Evolutionary conservation across 2,329 filamentous ascomycete genomes (phyloP), one percentile per base, ranked within the genome.

Genomic region (Dactylellina sp.): DNA sequence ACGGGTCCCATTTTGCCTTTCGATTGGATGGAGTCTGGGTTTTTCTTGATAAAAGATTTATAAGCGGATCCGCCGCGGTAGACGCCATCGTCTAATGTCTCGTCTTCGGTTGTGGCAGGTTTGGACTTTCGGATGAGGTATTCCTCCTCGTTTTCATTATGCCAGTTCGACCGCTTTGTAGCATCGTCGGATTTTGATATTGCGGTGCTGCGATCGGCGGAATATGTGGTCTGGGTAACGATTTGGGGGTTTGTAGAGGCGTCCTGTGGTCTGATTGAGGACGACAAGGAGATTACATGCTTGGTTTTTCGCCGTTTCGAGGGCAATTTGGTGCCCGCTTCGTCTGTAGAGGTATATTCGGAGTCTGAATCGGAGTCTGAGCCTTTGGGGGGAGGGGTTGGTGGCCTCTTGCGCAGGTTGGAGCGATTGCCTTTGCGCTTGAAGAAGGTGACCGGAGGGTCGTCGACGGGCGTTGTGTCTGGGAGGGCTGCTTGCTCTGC

Each of bases 131-230:
- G 75, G 7, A 70, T 74, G 2, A 75, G 66, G 28, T 75, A 76
- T 47, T 85, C 85, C 49, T 83, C 82, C 22, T 84, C 82, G n/a
- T 85, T 84, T 71, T 94, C 91, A 74, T 96, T 93, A 81, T 90
- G 95, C 93, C 93, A 97, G 80, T 96, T 91, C 64, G 87, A 90
- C 46, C 89, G 86, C 79, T 96, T 97, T 0, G 94, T 98, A 18
- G 95, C 94, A 80, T 97, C 93, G 80, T 94, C 94, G 78, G 86
- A 87, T 76, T 85, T 85, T 77, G 92, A 88, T 76, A 85, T 84
- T 22, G 87, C 81, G 66, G 83, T 85, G 76, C 89, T 85, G 80
- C 92, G 86, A 25, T 86, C 83, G 24, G 70, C 70, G 9, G 56
- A 40, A 52, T 68, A 72, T 9, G 57, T 72, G n/a, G 56, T 60